phyloP scores from a whole-genome alignment of 164 flowering plant species.

The Euptelea pleiosperma region DNA sequence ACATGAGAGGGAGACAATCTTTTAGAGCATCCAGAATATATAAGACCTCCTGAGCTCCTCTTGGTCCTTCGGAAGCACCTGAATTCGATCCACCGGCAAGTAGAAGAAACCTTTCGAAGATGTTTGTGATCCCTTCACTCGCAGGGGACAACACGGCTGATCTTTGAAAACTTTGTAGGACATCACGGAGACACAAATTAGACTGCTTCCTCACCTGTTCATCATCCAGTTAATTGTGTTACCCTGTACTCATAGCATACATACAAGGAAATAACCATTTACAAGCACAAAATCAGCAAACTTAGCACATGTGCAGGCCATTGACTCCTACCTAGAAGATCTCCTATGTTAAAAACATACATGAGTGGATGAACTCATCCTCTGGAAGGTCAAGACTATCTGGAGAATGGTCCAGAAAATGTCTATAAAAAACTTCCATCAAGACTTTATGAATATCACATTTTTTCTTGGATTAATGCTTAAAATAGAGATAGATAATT shows the following conservation, averaged over 20 bases:
- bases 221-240: not conserved
- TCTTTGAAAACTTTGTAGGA: constrained; percentile 49
- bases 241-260: not conserved
- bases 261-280: not conserved
- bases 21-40: constrained; percentile 68
- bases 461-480: too few species aligned
- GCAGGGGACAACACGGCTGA: constrained; percentile 50
- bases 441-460: too few species aligned
- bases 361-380: too few species aligned
- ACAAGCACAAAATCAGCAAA: not conserved
- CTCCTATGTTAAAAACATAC: too few species aligned
- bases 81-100: constrained; percentile 67
- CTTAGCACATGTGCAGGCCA: too few species aligned
- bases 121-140: constrained; percentile 66
- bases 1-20: constrained; percentile 71
- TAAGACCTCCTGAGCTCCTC: constrained; percentile 77
- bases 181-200: constrained; percentile 50
- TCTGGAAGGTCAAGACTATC: too few species aligned
- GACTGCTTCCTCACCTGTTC: constrained; percentile 75
- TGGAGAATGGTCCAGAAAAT: too few species aligned
- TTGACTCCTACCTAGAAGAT: too few species aligned
- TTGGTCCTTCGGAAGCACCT: constrained; percentile 43
- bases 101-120: constrained; percentile 62
- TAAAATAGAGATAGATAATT: too few species aligned
- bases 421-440: too few species aligned